phyloP scores from a whole-genome alignment of 176 grass and related monocot genomes.

The Aegilops tauschii region DNA sequence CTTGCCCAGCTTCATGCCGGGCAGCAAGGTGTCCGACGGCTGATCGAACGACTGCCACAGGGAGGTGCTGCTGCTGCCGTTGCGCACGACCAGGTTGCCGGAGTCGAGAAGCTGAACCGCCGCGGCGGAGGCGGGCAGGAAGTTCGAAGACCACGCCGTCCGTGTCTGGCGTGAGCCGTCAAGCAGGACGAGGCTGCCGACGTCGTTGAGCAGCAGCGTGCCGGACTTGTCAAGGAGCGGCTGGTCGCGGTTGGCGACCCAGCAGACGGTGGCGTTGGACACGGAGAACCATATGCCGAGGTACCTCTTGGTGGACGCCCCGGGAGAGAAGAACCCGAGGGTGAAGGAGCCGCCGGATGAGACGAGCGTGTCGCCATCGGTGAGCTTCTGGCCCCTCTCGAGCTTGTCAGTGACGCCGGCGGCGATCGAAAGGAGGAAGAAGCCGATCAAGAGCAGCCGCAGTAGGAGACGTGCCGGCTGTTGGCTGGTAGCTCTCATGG shows the following conservation, averaged over 20 bases:
- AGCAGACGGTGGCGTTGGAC: neutral
- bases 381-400: conserved; percentile 1
- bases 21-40: conserved; percentile 9
- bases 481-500: neutral
- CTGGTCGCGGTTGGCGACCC: conserved; percentile 1
- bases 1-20: conserved; percentile 24
- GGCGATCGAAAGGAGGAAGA: neutral
- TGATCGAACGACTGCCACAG: conserved; percentile 24
- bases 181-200: neutral
- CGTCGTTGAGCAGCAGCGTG: neutral
- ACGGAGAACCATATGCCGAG: conserved; percentile 22
- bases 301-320: conserved; percentile 1
- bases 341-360: conserved; percentile 9
- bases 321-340: conserved; percentile 25
- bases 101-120: neutral
- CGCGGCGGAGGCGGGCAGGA: neutral
- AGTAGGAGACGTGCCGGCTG: neutral
- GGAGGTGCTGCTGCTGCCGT: neutral
- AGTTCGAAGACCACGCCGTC: neutral
- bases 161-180: neutral
- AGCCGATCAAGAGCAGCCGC: neutral
- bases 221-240: neutral
- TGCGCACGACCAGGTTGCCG: conserved; percentile 5
- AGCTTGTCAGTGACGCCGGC: neutral
- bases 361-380: conserved; percentile 8